Percentiles rank a stretch among this genome's conserved stretches.
Evolutionary conservation across 139 green algal genomes (phyloP).

Genomic region (Micractinium conductrix): DNA sequence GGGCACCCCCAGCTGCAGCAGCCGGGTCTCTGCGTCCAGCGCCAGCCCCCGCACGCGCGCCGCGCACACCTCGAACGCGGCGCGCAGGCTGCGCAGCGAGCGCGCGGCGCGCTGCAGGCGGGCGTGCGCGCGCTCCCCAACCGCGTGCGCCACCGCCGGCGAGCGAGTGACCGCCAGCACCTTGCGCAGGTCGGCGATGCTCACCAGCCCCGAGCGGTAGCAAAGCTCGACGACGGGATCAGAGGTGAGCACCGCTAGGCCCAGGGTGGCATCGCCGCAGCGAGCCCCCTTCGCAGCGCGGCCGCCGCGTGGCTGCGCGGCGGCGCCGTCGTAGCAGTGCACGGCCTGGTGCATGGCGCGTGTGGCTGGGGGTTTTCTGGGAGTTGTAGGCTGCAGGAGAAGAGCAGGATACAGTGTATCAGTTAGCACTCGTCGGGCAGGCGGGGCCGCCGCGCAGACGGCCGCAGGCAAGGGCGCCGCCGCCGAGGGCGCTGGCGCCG

Average conservation of each 20-base stretch:
- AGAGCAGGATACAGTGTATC: too few species aligned
- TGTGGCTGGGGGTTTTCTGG: background rate
- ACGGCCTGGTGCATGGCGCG: background rate
- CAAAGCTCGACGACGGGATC: slow-evolving; percentile 12
- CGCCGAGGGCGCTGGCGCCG: slow-evolving; percentile 1
- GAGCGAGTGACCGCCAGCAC: slow-evolving; percentile 8
- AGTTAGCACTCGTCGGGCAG: too few species aligned
- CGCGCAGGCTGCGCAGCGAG: background rate
- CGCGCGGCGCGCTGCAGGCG: background rate
- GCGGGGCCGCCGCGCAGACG: too few species aligned
- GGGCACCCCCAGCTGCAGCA: slow-evolving; percentile 39
- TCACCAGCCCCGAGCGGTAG: slow-evolving; percentile 16
- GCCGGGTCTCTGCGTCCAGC: slow-evolving; percentile 16
- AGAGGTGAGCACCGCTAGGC: slow-evolving; percentile 9
- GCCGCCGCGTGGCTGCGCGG: background rate
- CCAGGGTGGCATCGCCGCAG: background rate
- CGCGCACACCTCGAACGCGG: slow-evolving; percentile 11
- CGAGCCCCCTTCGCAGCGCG: background rate
- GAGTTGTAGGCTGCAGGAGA: background rate
- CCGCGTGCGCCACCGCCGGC: background rate
- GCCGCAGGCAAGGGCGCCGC: too few species aligned
- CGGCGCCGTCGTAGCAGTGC: background rate
- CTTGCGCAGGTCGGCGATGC: slow-evolving; percentile 13
- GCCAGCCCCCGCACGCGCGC: slow-evolving; percentile 19
- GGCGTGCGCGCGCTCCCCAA: background rate